These are phyloP conservation scores for Kuraishia hungarica DNA, from an alignment of 805 yeast species.

Conservation along the genomic window DNA sequence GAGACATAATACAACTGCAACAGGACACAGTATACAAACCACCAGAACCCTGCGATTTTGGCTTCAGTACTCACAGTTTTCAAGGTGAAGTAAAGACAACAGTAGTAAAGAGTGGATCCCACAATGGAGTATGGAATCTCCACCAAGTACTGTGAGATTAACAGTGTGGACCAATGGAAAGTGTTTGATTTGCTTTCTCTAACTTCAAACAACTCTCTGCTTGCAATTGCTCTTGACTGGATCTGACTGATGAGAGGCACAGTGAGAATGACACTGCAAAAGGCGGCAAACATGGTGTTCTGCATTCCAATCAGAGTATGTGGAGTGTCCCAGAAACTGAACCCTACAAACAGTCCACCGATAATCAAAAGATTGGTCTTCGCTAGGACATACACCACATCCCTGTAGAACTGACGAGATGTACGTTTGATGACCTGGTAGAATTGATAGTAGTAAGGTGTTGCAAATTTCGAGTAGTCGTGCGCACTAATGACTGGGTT, in stretches of 20 bases:
- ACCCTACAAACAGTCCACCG: slow-evolving; percentile 62
- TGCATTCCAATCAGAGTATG: slow-evolving; percentile 41
- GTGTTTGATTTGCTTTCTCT: slow-evolving; percentile 68
- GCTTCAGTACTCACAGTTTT: slow-evolving; percentile 22
- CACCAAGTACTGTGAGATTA: slow-evolving; percentile 38
- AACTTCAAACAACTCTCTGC: slow-evolving; percentile 57
- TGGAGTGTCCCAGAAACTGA: slow-evolving; percentile 54
- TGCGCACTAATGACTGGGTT: slow-evolving; percentile 5
- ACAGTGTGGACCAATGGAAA: slow-evolving; percentile 59
- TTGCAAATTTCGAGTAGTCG: slow-evolving; percentile 20
- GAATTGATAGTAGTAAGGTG: slow-evolving; percentile 36
- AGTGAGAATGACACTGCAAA: slow-evolving; percentile 43
- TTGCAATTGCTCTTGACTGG: slow-evolving; percentile 42
- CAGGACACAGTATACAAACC: slow-evolving; percentile 23
- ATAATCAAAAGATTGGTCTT: slow-evolving; percentile 38
- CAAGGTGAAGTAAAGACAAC: slow-evolving; percentile 4
- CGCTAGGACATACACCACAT: slow-evolving; percentile 53
- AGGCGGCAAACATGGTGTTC: slow-evolving; percentile 50
- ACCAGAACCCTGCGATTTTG: slow-evolving; percentile 40
- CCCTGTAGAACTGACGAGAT: slow-evolving; percentile 42
- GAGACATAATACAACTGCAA: slow-evolving; percentile 37
- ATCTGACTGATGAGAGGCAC: slow-evolving; percentile 54
- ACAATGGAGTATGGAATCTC: slow-evolving; percentile 52
- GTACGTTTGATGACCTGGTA: slow-evolving; percentile 32
- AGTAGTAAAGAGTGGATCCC: slow-evolving; percentile 28